Conservation (phyloP, 73 alveolate species). For the Stentor roeselii region DNA sequence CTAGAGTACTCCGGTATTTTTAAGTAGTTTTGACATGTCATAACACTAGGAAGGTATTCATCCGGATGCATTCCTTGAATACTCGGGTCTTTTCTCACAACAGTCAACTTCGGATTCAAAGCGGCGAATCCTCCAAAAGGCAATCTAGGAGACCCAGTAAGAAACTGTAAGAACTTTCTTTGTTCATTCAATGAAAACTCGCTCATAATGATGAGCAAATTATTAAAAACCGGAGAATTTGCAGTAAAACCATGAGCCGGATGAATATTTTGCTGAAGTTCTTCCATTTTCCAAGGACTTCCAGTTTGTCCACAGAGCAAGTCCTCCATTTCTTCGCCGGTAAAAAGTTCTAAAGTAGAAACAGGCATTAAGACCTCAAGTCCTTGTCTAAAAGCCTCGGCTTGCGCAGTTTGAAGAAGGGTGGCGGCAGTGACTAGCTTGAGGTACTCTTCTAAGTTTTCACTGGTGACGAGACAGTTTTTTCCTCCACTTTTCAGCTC, state of each 20-base stretch:
- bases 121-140: conserved; percentile 94
- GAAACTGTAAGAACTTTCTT: conserved; percentile 67
- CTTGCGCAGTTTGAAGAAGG: conserved; percentile 55
- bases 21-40: conserved; percentile 82
- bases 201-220: conserved; percentile 33
- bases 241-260: conserved; percentile 84
- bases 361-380: conserved; percentile 65
- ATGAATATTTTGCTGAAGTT: conserved; percentile 51
- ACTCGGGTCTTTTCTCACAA: conserved; percentile 69
- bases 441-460: conserved; percentile 77
- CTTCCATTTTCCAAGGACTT: conserved; percentile 57
- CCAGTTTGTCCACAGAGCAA: conserved; percentile 64
- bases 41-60: conserved; percentile 73
- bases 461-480: conserved; percentile 49
- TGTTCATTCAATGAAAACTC: conserved; percentile 49
- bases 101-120: conserved; percentile 91
- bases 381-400: conserved; percentile 78
- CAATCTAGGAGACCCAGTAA: conserved; percentile 89
- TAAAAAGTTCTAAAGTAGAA: conserved; percentile 64
- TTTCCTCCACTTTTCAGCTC: conserved; percentile 69
- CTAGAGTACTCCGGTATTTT: conserved; percentile 90
- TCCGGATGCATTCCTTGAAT: conserved; percentile 39
- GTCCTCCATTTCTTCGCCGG: conserved; percentile 71
- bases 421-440: conserved; percentile 59
- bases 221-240: conserved; percentile 50